Percentiles rank a stretch among this genome's conserved stretches.
Conservation (phyloP, 345 rosid species). For the Theobroma cacao region DNA sequence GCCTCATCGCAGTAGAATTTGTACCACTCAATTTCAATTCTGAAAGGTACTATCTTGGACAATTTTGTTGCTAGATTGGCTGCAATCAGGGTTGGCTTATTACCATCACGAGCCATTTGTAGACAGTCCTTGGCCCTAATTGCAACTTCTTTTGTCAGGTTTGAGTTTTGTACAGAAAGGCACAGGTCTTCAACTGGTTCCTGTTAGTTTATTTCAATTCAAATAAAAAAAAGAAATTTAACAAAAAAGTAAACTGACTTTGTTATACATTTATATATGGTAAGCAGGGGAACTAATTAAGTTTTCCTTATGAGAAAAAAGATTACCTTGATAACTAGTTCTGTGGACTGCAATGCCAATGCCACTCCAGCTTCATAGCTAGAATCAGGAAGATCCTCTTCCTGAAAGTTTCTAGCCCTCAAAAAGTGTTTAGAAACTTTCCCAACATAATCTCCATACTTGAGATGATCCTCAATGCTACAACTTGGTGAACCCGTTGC, state of each 20-base stretch:
- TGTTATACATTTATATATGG: background rate
- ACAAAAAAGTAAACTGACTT: background rate
- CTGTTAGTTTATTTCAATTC: background rate
- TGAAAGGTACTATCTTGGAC: constrained; percentile 36
- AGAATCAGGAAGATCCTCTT: constrained; percentile 38
- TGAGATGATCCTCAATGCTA: constrained; percentile 55
- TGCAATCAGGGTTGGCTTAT: constrained; percentile 48
- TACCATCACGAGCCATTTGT: constrained; percentile 36
- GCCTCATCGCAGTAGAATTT: constrained; percentile 49
- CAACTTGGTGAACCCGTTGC: constrained; percentile 23
- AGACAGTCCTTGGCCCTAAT: constrained; percentile 38
- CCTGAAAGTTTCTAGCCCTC: constrained; percentile 35
- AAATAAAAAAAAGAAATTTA: background rate
- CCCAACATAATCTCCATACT: constrained; percentile 48
- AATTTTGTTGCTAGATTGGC: constrained; percentile 51
- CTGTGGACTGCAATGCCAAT: constrained; percentile 64
- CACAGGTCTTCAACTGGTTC: background rate
- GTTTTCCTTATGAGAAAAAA: background rate
- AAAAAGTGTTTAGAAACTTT: constrained; percentile 39
- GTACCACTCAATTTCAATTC: constrained; percentile 68
- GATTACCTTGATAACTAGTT: constrained; percentile 44
- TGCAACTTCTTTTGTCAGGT: constrained; percentile 32
- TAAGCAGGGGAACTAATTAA: background rate
- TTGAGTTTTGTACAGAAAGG: background rate
- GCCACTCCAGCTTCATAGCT: constrained; percentile 63